A percentile compares a stretch with the other conserved stretches of the same genome.
phyloP scores from a whole-genome alignment of 352 stramenopile genomes.

The Phytophthora palmivora region DNA sequence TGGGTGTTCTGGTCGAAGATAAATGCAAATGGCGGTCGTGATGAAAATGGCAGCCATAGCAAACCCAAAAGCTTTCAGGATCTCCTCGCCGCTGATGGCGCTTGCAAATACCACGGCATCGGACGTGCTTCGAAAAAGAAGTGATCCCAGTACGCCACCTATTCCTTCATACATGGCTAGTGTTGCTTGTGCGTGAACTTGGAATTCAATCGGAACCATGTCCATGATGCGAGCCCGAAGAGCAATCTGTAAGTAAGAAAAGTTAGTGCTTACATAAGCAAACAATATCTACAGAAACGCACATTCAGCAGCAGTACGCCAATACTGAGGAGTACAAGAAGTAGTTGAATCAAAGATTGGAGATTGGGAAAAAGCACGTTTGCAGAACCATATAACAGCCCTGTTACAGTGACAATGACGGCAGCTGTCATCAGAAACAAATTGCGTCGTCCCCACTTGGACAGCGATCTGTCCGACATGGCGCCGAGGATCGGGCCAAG shows the following conservation, averaged over 20 bases:
- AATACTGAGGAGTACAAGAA: conserved; percentile 72
- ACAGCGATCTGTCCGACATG: conserved; percentile 75
- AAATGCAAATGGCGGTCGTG: conserved; percentile 60
- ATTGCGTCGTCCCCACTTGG: conserved; percentile 75
- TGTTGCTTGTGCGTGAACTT: conserved; percentile 78
- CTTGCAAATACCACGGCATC: conserved; percentile 75
- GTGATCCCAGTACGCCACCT: conserved; percentile 60
- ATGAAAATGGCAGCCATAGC: conserved; percentile 59
- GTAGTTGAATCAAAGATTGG: conserved; percentile 46
- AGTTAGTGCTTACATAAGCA: not conserved
- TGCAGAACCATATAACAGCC: conserved; percentile 69
- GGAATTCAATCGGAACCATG: conserved; percentile 75
- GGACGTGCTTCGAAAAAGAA: conserved; percentile 71
- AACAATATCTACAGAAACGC: conserved; percentile 2
- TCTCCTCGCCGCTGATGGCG: conserved; percentile 69
- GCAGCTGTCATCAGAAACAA: conserved; percentile 65
- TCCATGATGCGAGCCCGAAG: conserved; percentile 81
- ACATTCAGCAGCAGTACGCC: conserved; percentile 71
- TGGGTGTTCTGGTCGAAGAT: conserved; percentile 63
- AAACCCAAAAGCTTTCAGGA: conserved; percentile 69
- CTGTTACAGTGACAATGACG: conserved; percentile 54
- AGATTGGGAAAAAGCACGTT: conserved; percentile 65
- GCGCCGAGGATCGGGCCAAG: conserved; percentile 75
- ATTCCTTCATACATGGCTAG: conserved; percentile 74
- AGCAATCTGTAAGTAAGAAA: conserved; percentile 49